Base-by-base conservation (phyloP, 2,329 filamentous ascomycete species). In the Fusarium longipes region DNA sequence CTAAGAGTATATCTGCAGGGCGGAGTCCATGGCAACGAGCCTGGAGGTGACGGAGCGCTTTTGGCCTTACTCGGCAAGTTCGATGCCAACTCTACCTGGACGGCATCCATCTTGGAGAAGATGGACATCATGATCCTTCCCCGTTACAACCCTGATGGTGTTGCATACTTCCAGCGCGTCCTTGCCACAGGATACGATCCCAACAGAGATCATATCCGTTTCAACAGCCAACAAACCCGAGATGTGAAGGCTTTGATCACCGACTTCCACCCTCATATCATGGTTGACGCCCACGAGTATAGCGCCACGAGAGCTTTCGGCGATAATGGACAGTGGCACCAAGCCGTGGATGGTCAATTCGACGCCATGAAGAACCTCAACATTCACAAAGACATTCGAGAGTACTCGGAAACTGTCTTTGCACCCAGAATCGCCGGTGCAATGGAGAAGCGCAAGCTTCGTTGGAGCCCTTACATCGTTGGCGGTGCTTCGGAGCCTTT, bases 1-100 rank as follows among this genome's bases (percentile, higher is more conserved):
- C 58, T 75, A 2, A 59, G 74, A 0, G 74, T 75, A 1, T 74
- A 73, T 20, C 42, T 75, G 0, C 74, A 75, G 47, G 73, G 70
- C 5, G 74, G 70, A 1, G 74, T 75, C 6, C 74, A 75, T 17
- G 74, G 74, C 14, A 75, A 75, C 11, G 74, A 75, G 9, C 74
- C 74, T 0, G 72, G 61, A 0, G 74, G 73, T 2, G 74, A 75
- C 15, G 70, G 75, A 44, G 70, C 66, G 1, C 63, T 75, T 3
- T 64, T 75, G 1, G 73, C 74, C 0, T 44, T 75, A 0, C 44
- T 75, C 0, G 74, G 74, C 2, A 75, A 75, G 8, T 58, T 75
- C 6, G 74, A 75, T 22, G 68, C 70, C 25, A 72, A 75, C 24
- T 39, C 66, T 6, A 67, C 67, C 0, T 75, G 73, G 73, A n/a